phyloP scores from a whole-genome alignment of 441 rosid species.

The Populus hybrid region DNA sequence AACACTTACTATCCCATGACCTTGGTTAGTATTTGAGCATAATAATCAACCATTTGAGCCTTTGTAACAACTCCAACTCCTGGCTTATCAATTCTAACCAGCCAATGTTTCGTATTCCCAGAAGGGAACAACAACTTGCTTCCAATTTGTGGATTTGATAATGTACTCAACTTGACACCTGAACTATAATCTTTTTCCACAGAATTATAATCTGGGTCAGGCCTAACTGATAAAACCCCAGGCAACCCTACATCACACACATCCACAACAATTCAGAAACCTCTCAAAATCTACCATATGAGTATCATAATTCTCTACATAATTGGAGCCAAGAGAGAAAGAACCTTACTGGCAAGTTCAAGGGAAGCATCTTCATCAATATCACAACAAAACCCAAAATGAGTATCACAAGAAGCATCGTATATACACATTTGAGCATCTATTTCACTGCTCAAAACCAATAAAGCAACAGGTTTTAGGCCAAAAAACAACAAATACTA shows the following conservation, averaged over 20 bases:
- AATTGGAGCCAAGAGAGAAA: not conserved
- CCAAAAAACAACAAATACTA: not conserved
- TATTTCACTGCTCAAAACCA: slow-evolving; percentile 37
- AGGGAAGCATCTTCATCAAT: slow-evolving; percentile 57
- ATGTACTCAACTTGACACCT: slow-evolving; percentile 8
- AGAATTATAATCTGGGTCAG: slow-evolving; percentile 48
- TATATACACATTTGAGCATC: slow-evolving; percentile 81
- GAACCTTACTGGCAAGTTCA: slow-evolving; percentile 49
- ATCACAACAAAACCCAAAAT: slow-evolving; percentile 74
- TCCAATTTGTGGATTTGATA: slow-evolving; percentile 19
- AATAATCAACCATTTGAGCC: slow-evolving; percentile 92
- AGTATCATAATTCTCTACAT: not conserved
- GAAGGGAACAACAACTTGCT: slow-evolving; percentile 50
- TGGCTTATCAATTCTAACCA: slow-evolving; percentile 67
- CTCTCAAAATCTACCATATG: not conserved
- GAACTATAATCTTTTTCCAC: slow-evolving; percentile 39
- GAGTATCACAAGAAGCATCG: slow-evolving; percentile 50
- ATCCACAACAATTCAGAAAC: not conserved
- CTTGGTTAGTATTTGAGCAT: slow-evolving; percentile 62
- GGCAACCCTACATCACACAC: slow-evolving; percentile 49
- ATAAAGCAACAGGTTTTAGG: slow-evolving; percentile 8
- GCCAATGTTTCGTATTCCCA: slow-evolving; percentile 61
- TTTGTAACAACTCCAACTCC: slow-evolving; percentile 76
- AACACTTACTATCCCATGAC: slow-evolving; percentile 68
- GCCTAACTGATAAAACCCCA: slow-evolving; percentile 65